phyloP scores from a whole-genome alignment of 2,329 filamentous ascomycete genomes.

The Diaporthe vaccinii region DNA sequence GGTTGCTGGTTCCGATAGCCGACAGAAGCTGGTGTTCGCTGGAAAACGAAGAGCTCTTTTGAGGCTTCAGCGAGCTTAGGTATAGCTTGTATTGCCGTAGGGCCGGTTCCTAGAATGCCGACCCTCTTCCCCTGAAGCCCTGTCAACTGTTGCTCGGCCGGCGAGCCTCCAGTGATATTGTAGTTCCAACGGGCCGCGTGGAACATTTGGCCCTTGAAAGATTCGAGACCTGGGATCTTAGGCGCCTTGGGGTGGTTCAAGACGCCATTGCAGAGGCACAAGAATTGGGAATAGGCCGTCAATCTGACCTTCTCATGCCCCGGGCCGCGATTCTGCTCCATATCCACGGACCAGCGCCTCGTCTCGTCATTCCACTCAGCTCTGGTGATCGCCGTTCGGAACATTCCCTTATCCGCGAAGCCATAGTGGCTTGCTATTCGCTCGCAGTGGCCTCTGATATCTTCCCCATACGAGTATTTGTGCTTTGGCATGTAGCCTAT shows the following conservation, averaged over 20 bases:
- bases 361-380: constrained; percentile 57
- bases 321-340: constrained; percentile 38
- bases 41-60: constrained; percentile 67
- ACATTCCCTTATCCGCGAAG: constrained; percentile 59
- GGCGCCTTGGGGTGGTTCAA: constrained; percentile 58
- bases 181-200: constrained; percentile 64
- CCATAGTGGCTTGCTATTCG: constrained; percentile 59
- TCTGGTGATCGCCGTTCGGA: constrained; percentile 57
- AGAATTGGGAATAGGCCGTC: constrained; percentile 55
- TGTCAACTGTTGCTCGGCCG: constrained; percentile 54
- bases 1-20: constrained; percentile 53
- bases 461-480: constrained; percentile 52
- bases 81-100: constrained; percentile 61
- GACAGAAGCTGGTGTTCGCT: constrained; percentile 65
- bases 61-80: constrained; percentile 61
- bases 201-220: constrained; percentile 57
- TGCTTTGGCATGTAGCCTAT: constrained; percentile 69
- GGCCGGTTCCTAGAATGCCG: constrained; percentile 64
- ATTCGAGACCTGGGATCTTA: constrained; percentile 56
- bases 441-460: constrained; percentile 60
- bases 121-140: constrained; percentile 62
- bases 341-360: constrained; percentile 44
- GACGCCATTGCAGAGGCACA: constrained; percentile 55
- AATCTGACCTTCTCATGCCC: constrained; percentile 46
- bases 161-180: constrained; percentile 56